phyloP scores from a whole-genome alignment of 2,329 filamentous ascomycete species.

The Penicillium digitatum region DNA sequence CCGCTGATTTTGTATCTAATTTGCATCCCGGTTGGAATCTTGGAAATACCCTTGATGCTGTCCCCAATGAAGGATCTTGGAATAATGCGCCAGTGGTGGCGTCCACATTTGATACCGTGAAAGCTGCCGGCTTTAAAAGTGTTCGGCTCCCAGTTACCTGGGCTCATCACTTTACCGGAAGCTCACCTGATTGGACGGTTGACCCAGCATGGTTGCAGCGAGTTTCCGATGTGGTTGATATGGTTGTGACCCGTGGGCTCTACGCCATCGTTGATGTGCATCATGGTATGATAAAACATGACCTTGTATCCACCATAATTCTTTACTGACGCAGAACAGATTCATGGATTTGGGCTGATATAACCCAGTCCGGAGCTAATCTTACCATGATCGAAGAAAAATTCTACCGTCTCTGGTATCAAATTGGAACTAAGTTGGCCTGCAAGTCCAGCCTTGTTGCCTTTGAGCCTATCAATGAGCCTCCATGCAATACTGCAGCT shows the following conservation, averaged over 20 bases:
- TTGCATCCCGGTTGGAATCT: slow-evolving; percentile 59
- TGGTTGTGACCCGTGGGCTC: slow-evolving; percentile 50
- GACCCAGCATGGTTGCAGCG: slow-evolving; percentile 54
- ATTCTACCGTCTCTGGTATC: slow-evolving; percentile 55
- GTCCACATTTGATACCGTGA: slow-evolving; percentile 51
- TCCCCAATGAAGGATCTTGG: slow-evolving; percentile 56
- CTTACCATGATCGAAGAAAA: slow-evolving; percentile 53
- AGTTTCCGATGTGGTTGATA: slow-evolving; percentile 56
- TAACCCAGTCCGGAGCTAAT: slow-evolving; percentile 47
- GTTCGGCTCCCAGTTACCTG: slow-evolving; percentile 59
- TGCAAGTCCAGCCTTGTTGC: slow-evolving; percentile 54
- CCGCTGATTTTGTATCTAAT: slow-evolving; percentile 46
- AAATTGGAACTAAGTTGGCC: slow-evolving; percentile 53
- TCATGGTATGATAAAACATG: slow-evolving; percentile 39
- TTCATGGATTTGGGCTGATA: slow-evolving; percentile 57
- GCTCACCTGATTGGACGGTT: slow-evolving; percentile 53
- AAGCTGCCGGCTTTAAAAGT: slow-evolving; percentile 54
- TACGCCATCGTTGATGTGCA: slow-evolving; percentile 58
- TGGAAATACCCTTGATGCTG: slow-evolving; percentile 58
- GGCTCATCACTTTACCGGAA: slow-evolving; percentile 52
- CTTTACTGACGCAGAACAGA: slow-evolving; percentile 29
- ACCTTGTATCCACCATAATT: not conserved
- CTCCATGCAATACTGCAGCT: slow-evolving; percentile 50
- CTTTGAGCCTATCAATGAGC: slow-evolving; percentile 60
- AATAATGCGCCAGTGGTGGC: slow-evolving; percentile 53